A percentile compares a stretch with the other conserved stretches of the same genome.
Conservation (phyloP, 257 asterid genomes). For the Linderniella brevidens region DNA sequence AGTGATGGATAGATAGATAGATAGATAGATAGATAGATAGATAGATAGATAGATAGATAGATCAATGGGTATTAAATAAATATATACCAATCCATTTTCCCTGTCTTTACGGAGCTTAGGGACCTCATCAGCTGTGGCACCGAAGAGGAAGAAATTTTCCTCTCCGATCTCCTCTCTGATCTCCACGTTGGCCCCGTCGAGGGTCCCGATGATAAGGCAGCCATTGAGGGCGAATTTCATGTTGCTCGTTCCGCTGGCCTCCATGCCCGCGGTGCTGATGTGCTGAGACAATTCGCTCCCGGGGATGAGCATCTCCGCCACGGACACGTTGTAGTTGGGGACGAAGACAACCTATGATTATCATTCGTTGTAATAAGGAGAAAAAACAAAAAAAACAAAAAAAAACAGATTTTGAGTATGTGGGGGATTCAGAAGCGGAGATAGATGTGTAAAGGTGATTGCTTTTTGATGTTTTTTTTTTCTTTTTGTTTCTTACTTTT, state of each 20-base stretch:
- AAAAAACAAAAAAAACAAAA: neutral
- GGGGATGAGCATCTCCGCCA: conserved; percentile 96
- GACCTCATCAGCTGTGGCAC: conserved; percentile 87
- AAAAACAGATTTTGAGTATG: neutral
- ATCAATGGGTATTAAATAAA: neutral
- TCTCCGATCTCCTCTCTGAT: conserved; percentile 95
- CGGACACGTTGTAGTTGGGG: conserved; percentile 95
- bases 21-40: neutral
- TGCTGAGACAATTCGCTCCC: conserved; percentile 99
- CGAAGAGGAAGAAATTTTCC: conserved; percentile 81
- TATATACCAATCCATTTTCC: conserved; percentile 69
- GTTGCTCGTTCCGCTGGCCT: conserved; percentile 99
- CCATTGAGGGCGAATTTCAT: conserved; percentile 98
- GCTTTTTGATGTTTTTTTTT: too few relatives aligned
- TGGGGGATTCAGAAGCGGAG: conserved; percentile 4
- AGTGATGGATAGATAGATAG: too few relatives aligned
- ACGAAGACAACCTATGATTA: conserved; percentile 64
- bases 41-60: neutral
- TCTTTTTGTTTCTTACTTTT: conserved; percentile 34
- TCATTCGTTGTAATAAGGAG: too few relatives aligned
- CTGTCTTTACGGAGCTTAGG: conserved; percentile 80
- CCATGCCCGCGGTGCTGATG: conserved; percentile 99
- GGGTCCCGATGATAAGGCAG: conserved; percentile 90
- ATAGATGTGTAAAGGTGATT: neutral
- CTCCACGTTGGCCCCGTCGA: conserved; percentile 98